Conservation (phyloP, 2,329 filamentous ascomycete genomes). For the Pyricularia pennisetigena region DNA sequence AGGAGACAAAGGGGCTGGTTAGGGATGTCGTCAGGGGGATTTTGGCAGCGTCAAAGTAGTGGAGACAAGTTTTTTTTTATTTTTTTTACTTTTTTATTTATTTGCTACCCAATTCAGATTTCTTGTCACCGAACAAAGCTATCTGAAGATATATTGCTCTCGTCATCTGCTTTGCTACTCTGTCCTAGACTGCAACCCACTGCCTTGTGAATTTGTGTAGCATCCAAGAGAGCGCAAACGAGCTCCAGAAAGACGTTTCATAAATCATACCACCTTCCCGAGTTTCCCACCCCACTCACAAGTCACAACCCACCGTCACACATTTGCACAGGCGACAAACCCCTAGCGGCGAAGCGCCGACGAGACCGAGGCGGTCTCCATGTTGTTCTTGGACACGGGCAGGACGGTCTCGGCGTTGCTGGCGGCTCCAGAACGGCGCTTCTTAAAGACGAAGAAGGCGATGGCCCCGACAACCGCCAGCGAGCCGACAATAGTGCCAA, state of each 20-base stretch:
- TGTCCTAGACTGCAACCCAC: neutral
- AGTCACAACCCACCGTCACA: neutral
- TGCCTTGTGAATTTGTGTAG: neutral
- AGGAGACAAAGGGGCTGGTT: conserved; percentile 2
- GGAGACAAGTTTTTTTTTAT: neutral
- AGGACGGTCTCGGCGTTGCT: conserved; percentile 1
- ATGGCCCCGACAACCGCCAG: conserved; percentile 14
- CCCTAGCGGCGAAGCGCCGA: neutral
- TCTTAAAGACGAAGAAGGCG: conserved; percentile 17
- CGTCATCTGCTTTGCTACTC: neutral
- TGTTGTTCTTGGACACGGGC: neutral
- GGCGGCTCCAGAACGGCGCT: neutral
- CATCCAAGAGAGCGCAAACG: no score
- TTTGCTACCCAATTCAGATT: no score
- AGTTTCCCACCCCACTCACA: neutral
- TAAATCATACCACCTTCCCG: neutral
- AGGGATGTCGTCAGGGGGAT: neutral
- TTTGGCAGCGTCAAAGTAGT: neutral
- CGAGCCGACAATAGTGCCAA: conserved; percentile 22
- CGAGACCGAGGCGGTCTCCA: neutral
- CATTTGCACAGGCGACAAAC: neutral
- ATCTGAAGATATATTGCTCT: neutral
- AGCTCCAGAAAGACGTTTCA: neutral
- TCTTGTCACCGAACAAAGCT: no score
- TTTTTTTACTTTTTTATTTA: no score